Evolutionary conservation across 176 grass and related monocot genomes (phyloP).

Genomic region (Microstegium vimineum): DNA sequence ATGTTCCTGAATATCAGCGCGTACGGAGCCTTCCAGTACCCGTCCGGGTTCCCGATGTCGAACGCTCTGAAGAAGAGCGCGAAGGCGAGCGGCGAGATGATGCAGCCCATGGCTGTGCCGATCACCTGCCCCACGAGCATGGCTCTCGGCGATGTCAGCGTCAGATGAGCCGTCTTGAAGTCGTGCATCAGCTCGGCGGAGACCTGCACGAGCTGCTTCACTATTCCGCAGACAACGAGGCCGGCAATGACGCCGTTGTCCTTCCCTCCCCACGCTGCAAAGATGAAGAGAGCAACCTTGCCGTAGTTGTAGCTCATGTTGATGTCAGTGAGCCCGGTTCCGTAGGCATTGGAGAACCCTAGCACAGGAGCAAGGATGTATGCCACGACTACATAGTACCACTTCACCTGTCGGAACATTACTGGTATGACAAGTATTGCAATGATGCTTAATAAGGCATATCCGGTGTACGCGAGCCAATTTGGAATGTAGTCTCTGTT

Average conservation of each 20-base stretch:
- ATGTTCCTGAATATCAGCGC: slow-evolving; percentile 83
- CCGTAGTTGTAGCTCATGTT: slow-evolving; percentile 96
- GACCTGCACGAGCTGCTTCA: slow-evolving; percentile 67
- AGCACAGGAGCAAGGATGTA: slow-evolving; percentile 70
- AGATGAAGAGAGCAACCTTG: slow-evolving; percentile 72
- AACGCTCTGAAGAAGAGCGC: slow-evolving; percentile 79
- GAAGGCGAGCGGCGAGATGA: slow-evolving; percentile 65
- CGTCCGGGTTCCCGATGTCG: slow-evolving; percentile 57
- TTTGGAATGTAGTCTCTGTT: slow-evolving; percentile 50
- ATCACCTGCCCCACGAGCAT: slow-evolving; percentile 69
- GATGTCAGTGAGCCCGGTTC: slow-evolving; percentile 76
- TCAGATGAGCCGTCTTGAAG: slow-evolving; percentile 76
- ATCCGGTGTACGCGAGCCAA: slow-evolving; percentile 63
- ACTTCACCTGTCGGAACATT: slow-evolving; percentile 72
- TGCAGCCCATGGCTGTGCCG: slow-evolving; percentile 80
- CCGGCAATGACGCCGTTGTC: slow-evolving; percentile 67
- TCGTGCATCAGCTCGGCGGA: slow-evolving; percentile 93
- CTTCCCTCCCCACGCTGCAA: slow-evolving; percentile 70
- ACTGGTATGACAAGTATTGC: slow-evolving; percentile 38
- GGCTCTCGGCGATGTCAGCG: slow-evolving; percentile 65
- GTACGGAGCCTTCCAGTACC: slow-evolving; percentile 85
- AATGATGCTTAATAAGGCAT: slow-evolving; percentile 44
- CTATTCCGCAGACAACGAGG: slow-evolving; percentile 64
- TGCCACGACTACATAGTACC: slow-evolving; percentile 81
- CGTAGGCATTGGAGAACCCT: slow-evolving; percentile 90